Base-by-base conservation (phyloP, 345 rosid species). In the Mercurialis annua region DNA sequence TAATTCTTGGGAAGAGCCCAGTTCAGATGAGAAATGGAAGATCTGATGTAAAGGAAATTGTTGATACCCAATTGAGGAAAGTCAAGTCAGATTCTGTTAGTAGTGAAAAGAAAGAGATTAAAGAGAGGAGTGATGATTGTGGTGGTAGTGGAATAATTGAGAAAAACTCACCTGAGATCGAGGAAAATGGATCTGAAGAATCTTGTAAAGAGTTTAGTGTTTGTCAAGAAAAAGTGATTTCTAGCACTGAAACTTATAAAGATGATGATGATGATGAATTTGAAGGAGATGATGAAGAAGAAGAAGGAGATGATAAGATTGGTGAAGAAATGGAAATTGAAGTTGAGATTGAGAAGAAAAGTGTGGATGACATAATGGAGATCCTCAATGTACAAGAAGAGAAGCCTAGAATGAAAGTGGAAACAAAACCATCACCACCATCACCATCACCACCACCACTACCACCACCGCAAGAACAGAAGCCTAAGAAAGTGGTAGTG, bases 321-420 rank as follows among this genome's bases (percentile, higher is more conserved):
- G 81, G 74, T 4, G 82, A 59, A 0, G 83, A 64, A 38, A 52
- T 55, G 14, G 78, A 80, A 54, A 48, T 7, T 24, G 63, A 53
- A 20, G 24, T 23, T 57, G 83, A 71, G 38, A 33, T 55, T 44
- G 84, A 84, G 33, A 53, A 83, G 62, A 30, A 79, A 61, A 82
- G 66, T 44, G 50, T 78, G n/a, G n/a, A n/a, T 63, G 94, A 84
- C 48, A 67, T 84, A 18, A 81, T 81, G 76, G 89, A 91, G 59
- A 81, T 85, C 68, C 5, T 36, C 73, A 73, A 54, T 54, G 40
- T 36, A 36, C 40, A 74, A 24, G 78, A 76, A 60, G 68, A 69
- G 67, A 69, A 68, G 55, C 69, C 67, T 4, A 48, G 46, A 40
- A 40, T 40, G 36, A 67, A 67, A 18, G 69, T 63, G 17, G 44